Base-by-base conservation (phyloP, 495 filamentous ascomycete genomes). In the Echria macrotheca region DNA sequence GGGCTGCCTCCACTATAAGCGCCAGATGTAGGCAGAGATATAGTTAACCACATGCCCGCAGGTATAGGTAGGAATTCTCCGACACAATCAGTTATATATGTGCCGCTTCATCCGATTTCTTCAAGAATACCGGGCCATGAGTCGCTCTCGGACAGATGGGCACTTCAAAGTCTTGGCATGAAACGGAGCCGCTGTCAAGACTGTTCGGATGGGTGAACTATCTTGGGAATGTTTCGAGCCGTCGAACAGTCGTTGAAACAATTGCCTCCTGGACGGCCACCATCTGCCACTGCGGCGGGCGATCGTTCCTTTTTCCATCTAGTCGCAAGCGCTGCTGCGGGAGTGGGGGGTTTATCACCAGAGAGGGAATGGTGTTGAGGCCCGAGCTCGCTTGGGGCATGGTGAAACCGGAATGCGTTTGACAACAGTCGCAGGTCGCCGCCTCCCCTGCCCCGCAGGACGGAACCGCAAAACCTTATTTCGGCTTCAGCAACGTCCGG, bases 361-460 rank as follows among this genome's bases (percentile, higher is more conserved):
- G 28, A 6, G 15, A 19, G 29, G 12, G 26, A 17, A 21, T 32
- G 40, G 43, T 45, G 43, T 17, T 33, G 43, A 45, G 12, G 42
- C 17, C 26, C 24, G 5, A 23, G 26, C 25, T 31, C 15, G 42
- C 5, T 15, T 19, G 32, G 22, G 28, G 35, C 48, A 39, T 40
- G 48, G 38, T 64, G 61, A 65, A 65, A 65, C 61, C 31, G 15
- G 42, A 42, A 40, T 21, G 14, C 36, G 61, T 65, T 62, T 61
- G 58, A 59, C 32, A 50, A 51, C 33, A 50, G 61, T 65, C 58
- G 50, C 54, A 63, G 53, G 40, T 44, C 56, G 55, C 44, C 37
- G 32, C 44, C 23, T 37, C 28, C 52, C 42, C 55, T 52, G 53
- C 45, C 32, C 49, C 24, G 33, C 49, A 29, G 46, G 42, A 47